These are phyloP conservation scores for Apiospora malaysiana DNA, from an alignment of 2,329 filamentous ascomycete species.

Conservation along the genomic window DNA sequence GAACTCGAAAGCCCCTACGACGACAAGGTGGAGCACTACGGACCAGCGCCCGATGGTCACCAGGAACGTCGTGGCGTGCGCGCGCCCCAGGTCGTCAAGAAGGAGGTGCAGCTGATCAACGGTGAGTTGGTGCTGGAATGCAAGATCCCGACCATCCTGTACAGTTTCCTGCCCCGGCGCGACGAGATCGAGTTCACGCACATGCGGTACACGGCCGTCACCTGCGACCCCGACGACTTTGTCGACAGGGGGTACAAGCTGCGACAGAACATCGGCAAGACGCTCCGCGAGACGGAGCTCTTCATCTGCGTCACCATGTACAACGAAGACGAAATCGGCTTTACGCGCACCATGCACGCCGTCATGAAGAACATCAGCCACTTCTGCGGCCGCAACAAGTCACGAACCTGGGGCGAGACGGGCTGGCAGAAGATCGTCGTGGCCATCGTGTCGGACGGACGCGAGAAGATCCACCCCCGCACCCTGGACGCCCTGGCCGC, in stretches of 20 bases:
- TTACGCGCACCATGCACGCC: slow-evolving; percentile 93
- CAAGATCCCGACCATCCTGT: slow-evolving; percentile 97
- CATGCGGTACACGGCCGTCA: slow-evolving; percentile 93
- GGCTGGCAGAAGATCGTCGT: slow-evolving; percentile 99
- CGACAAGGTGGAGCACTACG: slow-evolving; percentile 80
- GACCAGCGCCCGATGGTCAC: slow-evolving; percentile 82
- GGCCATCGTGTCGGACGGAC: slow-evolving; percentile 94
- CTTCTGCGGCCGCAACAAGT: slow-evolving; percentile 92
- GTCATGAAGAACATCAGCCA: slow-evolving; percentile 99
- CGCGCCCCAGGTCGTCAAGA: slow-evolving; percentile 85
- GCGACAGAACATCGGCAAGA: slow-evolving; percentile 89
- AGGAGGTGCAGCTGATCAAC: slow-evolving; percentile 95
- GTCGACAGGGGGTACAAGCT: slow-evolving; percentile 89
- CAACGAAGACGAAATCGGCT: slow-evolving; percentile 96
- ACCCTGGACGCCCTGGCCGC: slow-evolving; percentile 94
- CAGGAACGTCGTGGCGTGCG: slow-evolving; percentile 89
- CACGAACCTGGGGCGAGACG: slow-evolving; percentile 97
- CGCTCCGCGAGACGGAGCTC: slow-evolving; percentile 88
- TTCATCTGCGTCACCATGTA: slow-evolving; percentile 99
- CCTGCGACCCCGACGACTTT: slow-evolving; percentile 89
- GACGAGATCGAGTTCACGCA: slow-evolving; percentile 97
- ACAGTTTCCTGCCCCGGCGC: slow-evolving; percentile 92
- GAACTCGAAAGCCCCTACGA: slow-evolving; percentile 40
- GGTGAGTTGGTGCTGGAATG: slow-evolving; percentile 97
- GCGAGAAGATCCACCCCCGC: slow-evolving; percentile 84